Evolutionary conservation across 371 early-diverging fungal species (phyloP), one percentile per base, ranked within the genome.

Genomic region (Syncephalastrum contaminatum): DNA sequence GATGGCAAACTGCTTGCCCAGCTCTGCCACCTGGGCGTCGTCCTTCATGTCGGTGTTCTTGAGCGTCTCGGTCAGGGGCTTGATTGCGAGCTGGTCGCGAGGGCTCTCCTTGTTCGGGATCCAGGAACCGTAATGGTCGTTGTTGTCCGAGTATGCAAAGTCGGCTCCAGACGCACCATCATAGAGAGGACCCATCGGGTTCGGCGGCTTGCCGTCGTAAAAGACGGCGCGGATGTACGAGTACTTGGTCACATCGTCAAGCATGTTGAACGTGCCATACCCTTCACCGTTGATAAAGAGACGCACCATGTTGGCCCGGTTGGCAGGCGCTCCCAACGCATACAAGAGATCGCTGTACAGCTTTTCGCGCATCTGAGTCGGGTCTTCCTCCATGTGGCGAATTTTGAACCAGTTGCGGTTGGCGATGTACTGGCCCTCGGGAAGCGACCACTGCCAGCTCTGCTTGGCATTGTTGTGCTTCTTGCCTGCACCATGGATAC

Each of bases 281-380:
- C 59, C 72, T 18, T 76, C 62, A 15, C 67, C 67, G 60, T 82
- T 78, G 64, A 82, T 73, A 64, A 70, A 82, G 36, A 82, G 49
- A 42, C 82, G 68, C 58, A 76, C 59, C 74, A 76, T 74, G 59
- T 68, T 80, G 53, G 82, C 82, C 50, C 72, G 72, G 51, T 78
- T 78, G 51, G 57, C 73, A 62, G 69, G 67, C 19, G 72, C 67
- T 47, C 80, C 80, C 56, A 82, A 51, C 41, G 82, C 80, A 49
- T 70, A 71, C 14, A 71, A 48, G 43, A 76, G 58, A 60, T 82
- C 82, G 50, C 80, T 67, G 30, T 78, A 82, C 15, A 80, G 64
- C 66, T 80, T 78, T 51, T 82, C 82, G 59, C 82, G 82, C 30
- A 82, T 73, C 59, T 82, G 82, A 24, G 82, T 82, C 41, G 82